Conservation (phyloP, 2,329 filamentous ascomycete species). For the Xylariomycetidae sp. region DNA sequence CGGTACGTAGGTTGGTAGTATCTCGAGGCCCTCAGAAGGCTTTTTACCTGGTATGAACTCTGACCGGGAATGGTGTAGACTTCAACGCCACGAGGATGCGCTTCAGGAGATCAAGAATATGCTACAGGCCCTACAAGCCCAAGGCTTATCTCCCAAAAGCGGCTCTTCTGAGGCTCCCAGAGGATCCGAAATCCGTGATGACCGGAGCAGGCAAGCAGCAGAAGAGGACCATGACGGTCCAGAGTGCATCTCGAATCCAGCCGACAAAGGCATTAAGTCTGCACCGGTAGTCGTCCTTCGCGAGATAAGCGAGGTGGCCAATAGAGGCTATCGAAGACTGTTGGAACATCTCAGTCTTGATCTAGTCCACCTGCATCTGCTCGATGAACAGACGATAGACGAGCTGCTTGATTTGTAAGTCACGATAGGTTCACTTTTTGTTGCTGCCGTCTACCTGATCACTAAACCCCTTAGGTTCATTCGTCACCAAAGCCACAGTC, state of each 20-base stretch:
- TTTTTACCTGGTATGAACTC: conserved; percentile 1
- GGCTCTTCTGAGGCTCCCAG: conserved; percentile 3
- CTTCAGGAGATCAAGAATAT: conserved; percentile 21
- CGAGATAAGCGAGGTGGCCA: conserved; percentile 25
- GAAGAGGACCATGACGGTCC: conserved; percentile 14
- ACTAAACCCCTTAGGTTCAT: conserved; percentile 15
- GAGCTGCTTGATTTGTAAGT: conserved; percentile 26
- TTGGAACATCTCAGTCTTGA: conserved; percentile 23
- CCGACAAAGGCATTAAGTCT: conserved; percentile 25
- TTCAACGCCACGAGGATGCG: conserved; percentile 21
- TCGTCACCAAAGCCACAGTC: conserved; percentile 23
- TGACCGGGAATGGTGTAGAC: conserved; percentile 7
- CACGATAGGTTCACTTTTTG: neutral
- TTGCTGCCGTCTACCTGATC: neutral
- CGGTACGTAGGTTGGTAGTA: conserved; percentile 13
- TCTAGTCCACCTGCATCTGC: conserved; percentile 24
- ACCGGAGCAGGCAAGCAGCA: conserved; percentile 4
- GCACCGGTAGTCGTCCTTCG: conserved; percentile 26
- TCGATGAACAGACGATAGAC: conserved; percentile 24
- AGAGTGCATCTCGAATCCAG: conserved; percentile 23
- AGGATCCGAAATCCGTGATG: conserved; percentile 6
- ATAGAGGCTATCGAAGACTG: conserved; percentile 20
- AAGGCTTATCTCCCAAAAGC: no score
- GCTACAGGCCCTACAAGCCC: conserved; percentile 14
- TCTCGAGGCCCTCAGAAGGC: neutral